Percentiles rank a stretch among this genome's conserved stretches.
Evolutionary conservation across 2,329 filamentous ascomycete genomes (phyloP).

Genomic region (Laburnicola sp.): DNA sequence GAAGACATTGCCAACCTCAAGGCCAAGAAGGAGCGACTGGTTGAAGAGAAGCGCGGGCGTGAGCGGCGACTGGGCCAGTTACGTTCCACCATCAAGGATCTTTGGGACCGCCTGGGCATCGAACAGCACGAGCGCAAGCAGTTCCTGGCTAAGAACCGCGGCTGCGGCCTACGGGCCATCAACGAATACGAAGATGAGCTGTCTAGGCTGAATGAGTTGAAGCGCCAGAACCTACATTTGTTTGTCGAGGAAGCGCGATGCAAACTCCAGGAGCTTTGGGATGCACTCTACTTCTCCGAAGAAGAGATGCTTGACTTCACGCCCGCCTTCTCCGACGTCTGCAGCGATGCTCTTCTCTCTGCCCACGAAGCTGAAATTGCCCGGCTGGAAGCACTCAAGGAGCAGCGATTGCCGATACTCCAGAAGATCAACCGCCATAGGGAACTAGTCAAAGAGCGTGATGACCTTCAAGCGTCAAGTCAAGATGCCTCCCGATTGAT

Average conservation of each 20-base stretch:
- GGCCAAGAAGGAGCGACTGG: conserved; percentile 75
- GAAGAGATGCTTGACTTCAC: conserved; percentile 99
- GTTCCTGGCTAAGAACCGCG: conserved; percentile 85
- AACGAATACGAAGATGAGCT: conserved; percentile 97
- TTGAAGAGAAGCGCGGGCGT: conserved; percentile 84
- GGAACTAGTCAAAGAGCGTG: conserved; percentile 78
- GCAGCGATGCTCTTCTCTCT: conserved; percentile 91
- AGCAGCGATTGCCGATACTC: conserved; percentile 84
- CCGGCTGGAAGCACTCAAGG: conserved; percentile 76
- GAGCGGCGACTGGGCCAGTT: conserved; percentile 79
- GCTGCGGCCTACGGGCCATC: conserved; percentile 86
- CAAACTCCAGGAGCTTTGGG: conserved; percentile 93
- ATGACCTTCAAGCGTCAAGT: conserved; percentile 85
- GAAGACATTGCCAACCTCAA: conserved; percentile 77
- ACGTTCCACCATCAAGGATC: conserved; percentile 72
- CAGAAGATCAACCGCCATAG: conserved; percentile 82
- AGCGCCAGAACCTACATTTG: conserved; percentile 89
- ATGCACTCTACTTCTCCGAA: conserved; percentile 88
- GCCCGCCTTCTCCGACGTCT: conserved; percentile 94
- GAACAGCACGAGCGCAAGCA: conserved; percentile 80
- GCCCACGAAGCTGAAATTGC: conserved; percentile 91
- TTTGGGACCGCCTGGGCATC: conserved; percentile 87
- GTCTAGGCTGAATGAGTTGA: conserved; percentile 82
- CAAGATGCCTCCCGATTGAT: conserved; percentile 94
- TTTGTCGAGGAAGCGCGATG: conserved; percentile 94